A percentile compares a stretch with the other conserved stretches of the same genome.
Evolutionary conservation across 1,139 yeast species (phyloP).

Genomic region (Saccharomyces uvarum): DNA sequence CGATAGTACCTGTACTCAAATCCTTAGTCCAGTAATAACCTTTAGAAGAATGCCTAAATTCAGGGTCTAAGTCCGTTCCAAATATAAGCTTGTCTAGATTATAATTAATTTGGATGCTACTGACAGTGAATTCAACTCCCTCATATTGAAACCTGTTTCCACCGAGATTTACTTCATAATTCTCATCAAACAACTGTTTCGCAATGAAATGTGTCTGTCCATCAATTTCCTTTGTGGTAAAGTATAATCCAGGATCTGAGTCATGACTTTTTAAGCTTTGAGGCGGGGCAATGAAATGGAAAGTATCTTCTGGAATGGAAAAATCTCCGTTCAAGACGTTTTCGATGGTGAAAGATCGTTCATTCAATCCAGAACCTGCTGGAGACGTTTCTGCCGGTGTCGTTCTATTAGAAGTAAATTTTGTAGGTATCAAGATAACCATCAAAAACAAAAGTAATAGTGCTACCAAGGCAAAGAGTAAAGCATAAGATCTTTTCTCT

Average conservation of each 20-base stretch:
- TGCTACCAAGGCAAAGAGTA: neutral
- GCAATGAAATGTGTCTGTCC: slow-evolving; percentile 25
- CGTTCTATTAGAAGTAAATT: neutral
- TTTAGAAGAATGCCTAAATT: slow-evolving; percentile 71
- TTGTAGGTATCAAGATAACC: neutral
- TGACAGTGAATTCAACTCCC: slow-evolving; percentile 18
- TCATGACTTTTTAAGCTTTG: slow-evolving; percentile 14
- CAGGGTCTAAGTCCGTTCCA: slow-evolving; percentile 33
- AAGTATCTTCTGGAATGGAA: slow-evolving; percentile 16
- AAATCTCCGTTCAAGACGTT: slow-evolving; percentile 26
- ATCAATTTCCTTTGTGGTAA: slow-evolving; percentile 17
- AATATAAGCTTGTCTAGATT: slow-evolving; percentile 29
- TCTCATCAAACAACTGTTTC: slow-evolving; percentile 19
- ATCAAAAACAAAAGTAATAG: neutral
- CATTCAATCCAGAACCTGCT: neutral
- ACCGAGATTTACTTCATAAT: slow-evolving; percentile 15
- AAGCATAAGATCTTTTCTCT: neutral
- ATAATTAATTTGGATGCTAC: slow-evolving; percentile 24
- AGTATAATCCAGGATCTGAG: slow-evolving; percentile 34
- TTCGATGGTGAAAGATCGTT: slow-evolving; percentile 19
- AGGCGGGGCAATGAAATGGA: slow-evolving; percentile 32
- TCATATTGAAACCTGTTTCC: slow-evolving; percentile 21
- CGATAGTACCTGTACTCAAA: slow-evolving; percentile 32
- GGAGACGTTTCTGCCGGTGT: neutral
- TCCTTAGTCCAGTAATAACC: slow-evolving; percentile 62